These are phyloP conservation scores for Ceratobasidium sp. DNA, from an alignment of 1,284 basidiomycete species.

Conservation along the genomic window DNA sequence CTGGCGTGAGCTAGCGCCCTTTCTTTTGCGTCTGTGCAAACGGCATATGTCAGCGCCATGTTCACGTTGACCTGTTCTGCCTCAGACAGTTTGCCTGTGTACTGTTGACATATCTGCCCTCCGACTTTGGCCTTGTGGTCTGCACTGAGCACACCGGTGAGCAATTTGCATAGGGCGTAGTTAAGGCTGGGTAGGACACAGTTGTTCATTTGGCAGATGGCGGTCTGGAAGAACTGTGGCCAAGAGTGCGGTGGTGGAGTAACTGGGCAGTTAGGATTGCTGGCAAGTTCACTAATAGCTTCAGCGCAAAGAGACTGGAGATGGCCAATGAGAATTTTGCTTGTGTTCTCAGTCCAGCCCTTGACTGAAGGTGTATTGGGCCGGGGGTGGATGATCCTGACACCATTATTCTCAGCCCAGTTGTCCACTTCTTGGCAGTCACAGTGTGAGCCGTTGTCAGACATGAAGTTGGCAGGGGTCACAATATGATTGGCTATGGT, in stretches of 20 bases:
- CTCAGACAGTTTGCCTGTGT: neutral
- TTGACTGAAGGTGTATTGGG: slow-evolving; percentile 62
- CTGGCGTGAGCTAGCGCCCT: slow-evolving; percentile 31
- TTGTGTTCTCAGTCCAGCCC: slow-evolving; percentile 58
- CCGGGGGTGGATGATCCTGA: slow-evolving; percentile 52
- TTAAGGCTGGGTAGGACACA: slow-evolving; percentile 45
- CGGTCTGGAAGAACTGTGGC: slow-evolving; percentile 47
- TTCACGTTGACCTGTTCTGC: slow-evolving; percentile 32
- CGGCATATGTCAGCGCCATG: slow-evolving; percentile 44
- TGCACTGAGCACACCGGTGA: slow-evolving; percentile 42
- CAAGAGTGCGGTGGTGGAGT: slow-evolving; percentile 39
- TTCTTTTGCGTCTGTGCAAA: slow-evolving; percentile 33
- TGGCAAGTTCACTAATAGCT: slow-evolving; percentile 53
- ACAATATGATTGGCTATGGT: slow-evolving; percentile 53
- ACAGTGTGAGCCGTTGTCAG: slow-evolving; percentile 60
- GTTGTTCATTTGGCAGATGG: slow-evolving; percentile 47
- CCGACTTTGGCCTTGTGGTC: neutral
- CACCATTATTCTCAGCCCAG: slow-evolving; percentile 54
- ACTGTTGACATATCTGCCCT: neutral
- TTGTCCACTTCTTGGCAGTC: slow-evolving; percentile 55
- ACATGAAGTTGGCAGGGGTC: slow-evolving; percentile 57
- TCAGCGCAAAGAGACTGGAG: slow-evolving; percentile 57
- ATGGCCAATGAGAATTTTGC: slow-evolving; percentile 54
- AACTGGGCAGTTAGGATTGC: neutral
- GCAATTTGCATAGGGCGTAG: slow-evolving; percentile 48